Evolutionary conservation across 2,329 filamentous ascomycete species (phyloP), one percentile per base, ranked within the genome.

Genomic region (Paecilomyces sp.): DNA sequence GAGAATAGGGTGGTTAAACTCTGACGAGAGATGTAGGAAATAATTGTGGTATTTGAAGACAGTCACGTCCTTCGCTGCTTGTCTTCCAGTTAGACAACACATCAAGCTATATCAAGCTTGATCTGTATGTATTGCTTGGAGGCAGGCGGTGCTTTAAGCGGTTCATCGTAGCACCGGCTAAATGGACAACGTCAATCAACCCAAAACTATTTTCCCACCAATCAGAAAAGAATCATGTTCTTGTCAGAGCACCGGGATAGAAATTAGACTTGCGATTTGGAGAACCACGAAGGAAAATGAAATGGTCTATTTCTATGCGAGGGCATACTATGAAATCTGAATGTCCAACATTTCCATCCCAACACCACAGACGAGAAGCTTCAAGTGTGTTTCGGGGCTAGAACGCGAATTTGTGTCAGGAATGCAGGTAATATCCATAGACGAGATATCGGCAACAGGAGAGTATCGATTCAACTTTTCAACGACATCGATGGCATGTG

Each of bases 361-460:
- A 34, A 82, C 79, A 25, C 81, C 81, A 57, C 75, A 77, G 1
- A 82, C 65, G 52, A 83, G 56, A 55, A 82, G 58, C 60, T 66
- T 64, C 36, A 59, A 54, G 28, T 64, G 33, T 8, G 24, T 11
- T 9, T 50, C 15, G n/a, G 41, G 9, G 9, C 1, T 7, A n/a
- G 41, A 30, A 52, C 58, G 18, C 15, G 57, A 63, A 2, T 58
- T 61, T 9, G 18, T n/a, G 25, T 63, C 62, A 52, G 5, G 50
- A 12, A 63, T 58, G 13, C 57, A 60, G 54, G 79, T 66, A 2
- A 79, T 63, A n/a, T 76, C 77, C 68, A 85, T 70, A 30, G 77
- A 76, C 2, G 82, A 81, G 18, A 83, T 77, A 70, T 86, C 84
- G 13, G 83, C 83, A 3, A 86, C 81, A 28, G 77, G 72, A 22